Evolutionary conservation across 1,284 basidiomycete species (phyloP).

Genomic region (Rhodotorula sp.): DNA sequence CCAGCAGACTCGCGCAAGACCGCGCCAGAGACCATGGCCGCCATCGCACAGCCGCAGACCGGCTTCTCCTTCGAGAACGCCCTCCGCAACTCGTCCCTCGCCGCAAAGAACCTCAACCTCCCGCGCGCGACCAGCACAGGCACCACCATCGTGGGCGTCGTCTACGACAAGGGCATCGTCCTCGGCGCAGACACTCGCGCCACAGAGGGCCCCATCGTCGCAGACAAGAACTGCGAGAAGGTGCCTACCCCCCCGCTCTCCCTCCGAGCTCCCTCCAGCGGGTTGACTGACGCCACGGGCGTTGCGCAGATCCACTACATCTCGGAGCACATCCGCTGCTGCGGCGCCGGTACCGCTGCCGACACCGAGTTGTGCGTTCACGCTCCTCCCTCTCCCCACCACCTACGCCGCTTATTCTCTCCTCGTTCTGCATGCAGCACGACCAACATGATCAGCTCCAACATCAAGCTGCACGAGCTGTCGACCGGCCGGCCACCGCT

Average conservation of each 20-base stretch:
- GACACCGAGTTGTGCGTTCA: slow-evolving; percentile 39
- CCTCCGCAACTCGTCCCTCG: slow-evolving; percentile 39
- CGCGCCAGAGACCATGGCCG: slow-evolving; percentile 1
- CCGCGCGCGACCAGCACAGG: slow-evolving; percentile 54
- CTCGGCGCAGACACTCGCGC: slow-evolving; percentile 91
- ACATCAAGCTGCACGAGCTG: slow-evolving; percentile 84
- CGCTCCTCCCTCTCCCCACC: neutral
- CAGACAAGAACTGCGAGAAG: slow-evolving; percentile 99
- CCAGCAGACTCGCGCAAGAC: too few species aligned
- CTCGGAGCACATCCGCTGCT: slow-evolving; percentile 91
- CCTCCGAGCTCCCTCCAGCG: too few species aligned
- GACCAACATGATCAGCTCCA: slow-evolving; percentile 86
- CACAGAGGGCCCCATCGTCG: slow-evolving; percentile 77
- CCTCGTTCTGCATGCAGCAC: slow-evolving; percentile 10
- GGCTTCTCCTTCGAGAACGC: slow-evolving; percentile 44
- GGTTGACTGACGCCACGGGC: neutral
- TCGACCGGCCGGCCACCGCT: slow-evolving; percentile 82
- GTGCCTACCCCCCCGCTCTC: slow-evolving; percentile 54
- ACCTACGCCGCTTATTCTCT: neutral
- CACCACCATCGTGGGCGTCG: slow-evolving; percentile 94
- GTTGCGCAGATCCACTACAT: slow-evolving; percentile 86
- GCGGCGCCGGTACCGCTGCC: slow-evolving; percentile 90
- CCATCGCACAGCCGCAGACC: neutral
- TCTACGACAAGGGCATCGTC: slow-evolving; percentile 82
- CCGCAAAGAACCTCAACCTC: slow-evolving; percentile 20